phyloP scores from a whole-genome alignment of 2,329 filamentous ascomycete genomes.

The Acarospora socialis region DNA sequence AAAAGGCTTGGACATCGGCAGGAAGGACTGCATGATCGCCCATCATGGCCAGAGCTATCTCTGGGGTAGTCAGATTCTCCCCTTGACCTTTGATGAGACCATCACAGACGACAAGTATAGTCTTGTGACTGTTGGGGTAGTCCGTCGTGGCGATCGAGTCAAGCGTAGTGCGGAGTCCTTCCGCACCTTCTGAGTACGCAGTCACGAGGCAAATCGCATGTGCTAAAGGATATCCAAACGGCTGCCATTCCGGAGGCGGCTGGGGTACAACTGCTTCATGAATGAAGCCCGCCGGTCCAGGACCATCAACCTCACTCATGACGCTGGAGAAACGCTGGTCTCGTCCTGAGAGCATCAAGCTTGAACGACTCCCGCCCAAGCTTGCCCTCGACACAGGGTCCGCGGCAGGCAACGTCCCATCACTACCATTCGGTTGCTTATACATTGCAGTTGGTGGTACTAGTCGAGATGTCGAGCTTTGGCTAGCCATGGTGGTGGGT shows the following conservation, averaged over 20 bases:
- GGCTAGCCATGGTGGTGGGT: constrained; percentile 91
- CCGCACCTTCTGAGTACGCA: constrained; percentile 88
- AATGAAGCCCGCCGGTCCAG: constrained; percentile 84
- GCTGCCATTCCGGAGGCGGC: constrained; percentile 91
- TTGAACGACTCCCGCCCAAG: constrained; percentile 32
- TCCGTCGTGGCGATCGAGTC: constrained; percentile 96
- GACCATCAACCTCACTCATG: constrained; percentile 49
- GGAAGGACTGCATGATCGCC: constrained; percentile 69
- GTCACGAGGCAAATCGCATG: constrained; percentile 92
- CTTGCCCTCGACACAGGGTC: constrained; percentile 28
- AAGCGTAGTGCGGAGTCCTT: constrained; percentile 82
- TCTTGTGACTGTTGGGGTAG: constrained; percentile 98
- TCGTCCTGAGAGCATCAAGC: constrained; percentile 45
- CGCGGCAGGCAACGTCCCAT: constrained; percentile 37
- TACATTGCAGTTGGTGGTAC: constrained; percentile 58
- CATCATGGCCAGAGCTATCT: constrained; percentile 86
- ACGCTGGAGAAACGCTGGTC: constrained; percentile 39
- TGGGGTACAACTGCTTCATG: constrained; percentile 93
- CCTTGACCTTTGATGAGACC: constrained; percentile 95
- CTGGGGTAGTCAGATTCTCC: constrained; percentile 72
- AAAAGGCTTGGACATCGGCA: constrained; percentile 77
- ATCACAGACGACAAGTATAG: constrained; percentile 91
- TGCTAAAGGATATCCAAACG: constrained; percentile 86
- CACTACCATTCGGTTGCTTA: constrained; percentile 42
- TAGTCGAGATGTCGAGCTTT: constrained; percentile 60